phyloP scores from a whole-genome alignment of 345 rosid genomes.

The Melastoma malabathricum region DNA sequence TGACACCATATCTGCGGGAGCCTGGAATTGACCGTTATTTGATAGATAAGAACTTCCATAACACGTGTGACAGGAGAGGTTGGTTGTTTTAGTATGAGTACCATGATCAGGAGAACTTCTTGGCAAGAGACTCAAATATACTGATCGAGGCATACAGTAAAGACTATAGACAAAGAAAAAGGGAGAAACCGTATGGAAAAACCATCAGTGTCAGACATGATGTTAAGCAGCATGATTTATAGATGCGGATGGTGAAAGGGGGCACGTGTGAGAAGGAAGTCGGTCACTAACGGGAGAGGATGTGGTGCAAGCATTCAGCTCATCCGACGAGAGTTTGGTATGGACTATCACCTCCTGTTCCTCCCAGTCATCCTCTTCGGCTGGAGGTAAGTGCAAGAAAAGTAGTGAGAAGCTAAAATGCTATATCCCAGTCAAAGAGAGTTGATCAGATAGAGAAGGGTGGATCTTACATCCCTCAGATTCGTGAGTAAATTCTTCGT shows the following conservation, averaged over 20 bases:
- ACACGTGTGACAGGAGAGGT: too few relatives aligned
- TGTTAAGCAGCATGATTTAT: background rate
- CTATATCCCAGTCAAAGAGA: conserved; percentile 4
- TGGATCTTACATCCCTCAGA: conserved; percentile 11
- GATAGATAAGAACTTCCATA: background rate
- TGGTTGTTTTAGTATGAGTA: background rate
- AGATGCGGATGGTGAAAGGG: background rate
- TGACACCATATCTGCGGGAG: conserved; percentile 37
- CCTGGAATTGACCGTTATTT: conserved; percentile 7
- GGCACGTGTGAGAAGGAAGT: background rate
- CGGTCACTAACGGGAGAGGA: conserved; percentile 24
- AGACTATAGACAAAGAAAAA: too few relatives aligned
- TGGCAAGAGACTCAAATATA: too few relatives aligned
- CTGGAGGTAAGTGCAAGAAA: conserved; percentile 12
- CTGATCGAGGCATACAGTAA: too few relatives aligned
- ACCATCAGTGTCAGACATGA: background rate
- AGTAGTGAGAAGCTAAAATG: background rate
- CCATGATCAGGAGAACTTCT: background rate
- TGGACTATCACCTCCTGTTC: conserved; percentile 14
- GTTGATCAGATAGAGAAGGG: conserved; percentile 4
- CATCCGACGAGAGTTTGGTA: conserved; percentile 21
- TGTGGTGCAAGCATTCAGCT: conserved; percentile 6
- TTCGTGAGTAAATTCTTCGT: conserved; percentile 15
- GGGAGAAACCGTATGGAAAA: too few relatives aligned
- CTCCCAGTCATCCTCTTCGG: conserved; percentile 21